phyloP scores from a whole-genome alignment of 2,329 filamentous ascomycete species.

The Sporothrix protearum region DNA sequence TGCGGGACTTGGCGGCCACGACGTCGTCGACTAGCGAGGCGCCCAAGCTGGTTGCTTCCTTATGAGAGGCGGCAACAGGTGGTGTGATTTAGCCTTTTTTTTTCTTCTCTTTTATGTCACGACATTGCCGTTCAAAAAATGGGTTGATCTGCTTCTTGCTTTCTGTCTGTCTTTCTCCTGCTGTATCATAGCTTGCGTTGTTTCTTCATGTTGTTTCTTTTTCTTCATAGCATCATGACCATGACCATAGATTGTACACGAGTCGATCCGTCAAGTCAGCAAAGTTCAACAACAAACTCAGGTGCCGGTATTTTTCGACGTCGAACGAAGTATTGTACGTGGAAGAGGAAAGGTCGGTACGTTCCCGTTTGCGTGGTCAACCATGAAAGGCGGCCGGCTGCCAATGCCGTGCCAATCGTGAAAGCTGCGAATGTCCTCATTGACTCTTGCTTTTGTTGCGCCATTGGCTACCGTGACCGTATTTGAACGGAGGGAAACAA shows the following conservation, averaged over 20 bases:
- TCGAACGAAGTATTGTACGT: too few species aligned
- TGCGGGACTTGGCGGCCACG: conserved; percentile 14
- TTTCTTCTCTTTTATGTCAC: not conserved
- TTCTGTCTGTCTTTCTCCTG: not conserved
- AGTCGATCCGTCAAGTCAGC: too few species aligned
- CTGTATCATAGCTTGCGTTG: conserved; percentile 7
- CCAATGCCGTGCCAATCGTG: too few species aligned
- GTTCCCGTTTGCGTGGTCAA: too few species aligned
- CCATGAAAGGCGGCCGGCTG: too few species aligned
- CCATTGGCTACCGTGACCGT: too few species aligned
- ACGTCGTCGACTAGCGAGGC: not conserved
- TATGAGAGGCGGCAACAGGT: not conserved
- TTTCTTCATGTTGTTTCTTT: not conserved
- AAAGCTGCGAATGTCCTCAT: too few species aligned
- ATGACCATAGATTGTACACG: not conserved
- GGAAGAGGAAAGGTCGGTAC: too few species aligned
- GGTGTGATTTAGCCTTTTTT: not conserved
- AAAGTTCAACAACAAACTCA: too few species aligned
- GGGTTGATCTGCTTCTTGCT: not conserved
- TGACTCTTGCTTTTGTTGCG: too few species aligned
- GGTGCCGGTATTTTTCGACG: too few species aligned
- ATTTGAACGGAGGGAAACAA: too few species aligned
- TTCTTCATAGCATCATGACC: not conserved
- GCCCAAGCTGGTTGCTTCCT: not conserved
- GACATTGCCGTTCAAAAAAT: not conserved